A percentile compares a stretch with the other conserved stretches of the same genome.
phyloP scores from a whole-genome alignment of 2,329 filamentous ascomycete genomes.

The Fusarium abutilonis region DNA sequence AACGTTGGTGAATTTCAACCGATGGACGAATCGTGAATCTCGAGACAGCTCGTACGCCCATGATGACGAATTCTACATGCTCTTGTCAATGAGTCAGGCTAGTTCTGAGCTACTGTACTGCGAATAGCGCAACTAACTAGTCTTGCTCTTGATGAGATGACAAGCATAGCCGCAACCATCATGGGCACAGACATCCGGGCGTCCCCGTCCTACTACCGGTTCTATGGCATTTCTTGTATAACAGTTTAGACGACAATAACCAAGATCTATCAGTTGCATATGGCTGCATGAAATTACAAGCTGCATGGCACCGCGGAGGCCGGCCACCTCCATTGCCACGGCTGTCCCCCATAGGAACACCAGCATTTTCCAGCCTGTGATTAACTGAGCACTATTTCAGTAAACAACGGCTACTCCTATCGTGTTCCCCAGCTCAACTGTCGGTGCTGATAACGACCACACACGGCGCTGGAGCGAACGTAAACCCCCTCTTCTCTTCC shows the following conservation, averaged over 20 bases:
- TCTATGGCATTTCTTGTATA: constrained; percentile 11
- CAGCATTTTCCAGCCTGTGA: constrained; percentile 7
- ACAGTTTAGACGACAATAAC: constrained; percentile 13
- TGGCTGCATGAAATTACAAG: constrained; percentile 43
- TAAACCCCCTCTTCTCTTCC: constrained; percentile 39
- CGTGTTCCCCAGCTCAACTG: constrained; percentile 20
- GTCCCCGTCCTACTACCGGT: constrained; percentile 4
- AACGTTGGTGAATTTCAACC: neutral
- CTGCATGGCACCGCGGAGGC: constrained; percentile 37
- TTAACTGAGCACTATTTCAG: constrained; percentile 3
- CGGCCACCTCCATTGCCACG: constrained; percentile 23
- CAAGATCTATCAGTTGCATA: constrained; percentile 12
- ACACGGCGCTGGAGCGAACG: constrained; percentile 24
- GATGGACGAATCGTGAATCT: constrained; percentile 6
- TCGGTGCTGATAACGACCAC: constrained; percentile 22
- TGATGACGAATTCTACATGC: neutral
- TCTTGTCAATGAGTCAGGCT: constrained; percentile 10
- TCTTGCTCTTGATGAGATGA: constrained; percentile 28
- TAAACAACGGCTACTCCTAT: constrained; percentile 10
- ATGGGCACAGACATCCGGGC: constrained; percentile 7
- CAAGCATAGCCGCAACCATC: constrained; percentile 37
- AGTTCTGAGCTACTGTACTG: constrained; percentile 22
- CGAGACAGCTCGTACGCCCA: neutral
- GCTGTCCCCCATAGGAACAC: constrained; percentile 10
- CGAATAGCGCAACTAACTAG: constrained; percentile 14